Percentiles rank a stretch among this genome's conserved stretches.
Conservation (phyloP, 2,329 filamentous ascomycete genomes). For the Emericellopsis atlantica region DNA sequence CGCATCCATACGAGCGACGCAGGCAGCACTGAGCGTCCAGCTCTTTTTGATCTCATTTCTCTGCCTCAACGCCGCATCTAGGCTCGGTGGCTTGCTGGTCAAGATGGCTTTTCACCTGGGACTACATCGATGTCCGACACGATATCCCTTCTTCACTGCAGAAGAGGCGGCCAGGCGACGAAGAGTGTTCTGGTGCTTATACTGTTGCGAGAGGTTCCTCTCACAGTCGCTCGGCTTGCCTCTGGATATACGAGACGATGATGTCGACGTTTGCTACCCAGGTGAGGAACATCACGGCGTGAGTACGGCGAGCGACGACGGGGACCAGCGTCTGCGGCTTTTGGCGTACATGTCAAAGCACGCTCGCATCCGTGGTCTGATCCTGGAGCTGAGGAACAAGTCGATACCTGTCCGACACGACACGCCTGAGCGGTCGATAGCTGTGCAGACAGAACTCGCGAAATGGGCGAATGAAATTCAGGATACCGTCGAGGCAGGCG, state of each 20-base stretch:
- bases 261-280: conserved; percentile 44
- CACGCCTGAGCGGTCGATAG: conserved; percentile 25
- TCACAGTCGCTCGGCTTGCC: conserved; percentile 44
- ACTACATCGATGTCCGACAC: conserved; percentile 42
- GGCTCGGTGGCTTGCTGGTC: conserved; percentile 39
- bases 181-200: conserved; percentile 44
- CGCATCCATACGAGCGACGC: conserved; percentile 30
- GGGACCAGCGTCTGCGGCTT: conserved; percentile 18
- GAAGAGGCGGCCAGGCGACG: conserved; percentile 33
- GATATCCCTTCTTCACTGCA: conserved; percentile 34
- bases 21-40: conserved; percentile 39
- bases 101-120: conserved; percentile 44
- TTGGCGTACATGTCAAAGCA: conserved; percentile 30
- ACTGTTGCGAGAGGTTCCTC: conserved; percentile 39
- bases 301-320: conserved; percentile 5
- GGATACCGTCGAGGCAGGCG: conserved; percentile 28
- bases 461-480: conserved; percentile 42
- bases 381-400: conserved; percentile 39
- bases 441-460: conserved; percentile 33
- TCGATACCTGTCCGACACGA: conserved; percentile 30
- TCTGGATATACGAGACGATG: conserved; percentile 40
- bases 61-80: conserved; percentile 42
- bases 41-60: conserved; percentile 43
- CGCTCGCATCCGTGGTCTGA: conserved; percentile 32
- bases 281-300: conserved; percentile 29